Percentiles rank a stretch among this genome's conserved stretches.
Conservation (phyloP, 305 asterid species). For the Fraxinus baroniana region DNA sequence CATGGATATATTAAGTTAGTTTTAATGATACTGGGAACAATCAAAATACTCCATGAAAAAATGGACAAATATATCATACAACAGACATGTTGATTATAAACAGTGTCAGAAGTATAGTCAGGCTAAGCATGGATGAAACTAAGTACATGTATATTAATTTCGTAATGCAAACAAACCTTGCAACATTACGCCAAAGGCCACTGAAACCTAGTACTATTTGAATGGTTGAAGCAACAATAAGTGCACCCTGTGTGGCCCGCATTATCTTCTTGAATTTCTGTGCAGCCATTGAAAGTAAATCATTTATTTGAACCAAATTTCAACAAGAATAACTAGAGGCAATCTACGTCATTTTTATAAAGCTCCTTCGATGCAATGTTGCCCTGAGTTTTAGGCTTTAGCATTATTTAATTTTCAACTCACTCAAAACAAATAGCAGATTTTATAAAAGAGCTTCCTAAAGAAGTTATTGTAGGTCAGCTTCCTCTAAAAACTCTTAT, state of each 20-base stretch:
- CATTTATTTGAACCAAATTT: constrained; percentile 11
- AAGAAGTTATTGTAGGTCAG: background rate
- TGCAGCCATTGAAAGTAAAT: constrained; percentile 16
- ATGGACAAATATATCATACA: background rate
- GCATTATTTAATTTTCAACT: background rate
- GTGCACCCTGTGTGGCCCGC: constrained; percentile 59
- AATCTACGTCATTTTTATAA: background rate
- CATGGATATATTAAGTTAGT: background rate
- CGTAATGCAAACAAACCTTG: constrained; percentile 46
- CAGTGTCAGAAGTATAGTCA: background rate
- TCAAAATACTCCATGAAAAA: background rate
- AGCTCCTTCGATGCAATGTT: background rate
- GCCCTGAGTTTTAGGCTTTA: background rate
- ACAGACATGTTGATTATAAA: background rate
- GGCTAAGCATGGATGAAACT: background rate
- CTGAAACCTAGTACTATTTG: constrained; percentile 58
- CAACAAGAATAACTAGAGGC: background rate
- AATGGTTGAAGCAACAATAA: constrained; percentile 56
- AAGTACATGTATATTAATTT: background rate
- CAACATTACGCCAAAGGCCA: constrained; percentile 59
- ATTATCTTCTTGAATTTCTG: constrained; percentile 69
- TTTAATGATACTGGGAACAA: background rate
- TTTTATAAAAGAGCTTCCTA: background rate
- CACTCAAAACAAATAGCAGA: background rate
- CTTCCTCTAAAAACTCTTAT: background rate